Conservation (phyloP, 2,329 filamentous ascomycete genomes). For the Aureobasidium mangrovei region DNA sequence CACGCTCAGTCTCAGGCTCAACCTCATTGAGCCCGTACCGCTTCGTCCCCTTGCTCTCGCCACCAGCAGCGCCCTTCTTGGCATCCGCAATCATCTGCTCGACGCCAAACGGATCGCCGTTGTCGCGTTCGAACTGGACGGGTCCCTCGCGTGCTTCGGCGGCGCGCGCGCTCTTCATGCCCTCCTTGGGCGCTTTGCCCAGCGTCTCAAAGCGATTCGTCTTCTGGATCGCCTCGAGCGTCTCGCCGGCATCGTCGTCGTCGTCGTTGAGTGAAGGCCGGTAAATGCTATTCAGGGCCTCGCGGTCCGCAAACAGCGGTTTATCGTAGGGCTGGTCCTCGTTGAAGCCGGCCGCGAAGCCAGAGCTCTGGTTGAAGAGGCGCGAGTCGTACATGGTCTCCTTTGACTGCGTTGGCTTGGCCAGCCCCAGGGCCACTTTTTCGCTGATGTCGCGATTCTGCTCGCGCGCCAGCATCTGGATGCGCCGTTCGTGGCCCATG, state of each 20-base stretch:
- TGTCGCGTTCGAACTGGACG: conserved; percentile 91
- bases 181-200: conserved; percentile 65
- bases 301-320: conserved; percentile 89
- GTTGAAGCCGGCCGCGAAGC: conserved; percentile 88
- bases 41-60: conserved; percentile 39
- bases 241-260: conserved; percentile 66
- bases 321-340: conserved; percentile 98
- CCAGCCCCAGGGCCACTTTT: conserved; percentile 87
- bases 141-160: conserved; percentile 82
- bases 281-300: conserved; percentile 92
- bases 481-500: conserved; percentile 86
- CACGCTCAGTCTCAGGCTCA: conserved; percentile 46
- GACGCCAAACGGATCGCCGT: conserved; percentile 75
- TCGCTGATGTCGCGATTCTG: conserved; percentile 96
- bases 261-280: conserved; percentile 63
- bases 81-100: conserved; percentile 86
- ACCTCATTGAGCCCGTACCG: conserved; percentile 67
- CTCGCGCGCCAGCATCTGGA: conserved; percentile 88
- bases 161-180: conserved; percentile 79
- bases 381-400: conserved; percentile 97
- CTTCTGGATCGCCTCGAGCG: conserved; percentile 81
- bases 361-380: conserved; percentile 87
- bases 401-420: conserved; percentile 84
- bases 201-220: conserved; percentile 79
- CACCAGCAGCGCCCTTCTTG: conserved; percentile 40